Conservation (phyloP, 129 eudicot species). For the sunflower (Helianthus annuus) region HanXRQr2.0-SUNRISE NC_035440.2:54062043-54062542, state of each 20-base stretch:
- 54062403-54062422: not conserved
- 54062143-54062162: slow-evolving; percentile 37
- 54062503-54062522: slow-evolving; percentile 81
- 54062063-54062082: slow-evolving; percentile 90
- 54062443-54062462: slow-evolving; percentile 7
- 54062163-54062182: slow-evolving; percentile 9
- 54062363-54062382: not conserved
- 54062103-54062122: slow-evolving; percentile 76
- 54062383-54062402: not conserved
- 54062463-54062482: slow-evolving; percentile 53
- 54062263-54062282: slow-evolving; percentile 45
- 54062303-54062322: slow-evolving; percentile 43
- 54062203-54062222: slow-evolving; percentile 13
- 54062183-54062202: not conserved
- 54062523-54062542: slow-evolving; percentile 96
- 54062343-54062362: not conserved
- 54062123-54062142: slow-evolving; percentile 59
- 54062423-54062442: not conserved
- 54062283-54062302: slow-evolving; percentile 44
- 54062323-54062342: not conserved
- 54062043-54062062: slow-evolving; percentile 51
- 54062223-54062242: slow-evolving; percentile 47
- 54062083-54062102: slow-evolving; percentile 81
- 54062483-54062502: slow-evolving; percentile 56
- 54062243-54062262: slow-evolving; percentile 34